Evolutionary conservation across 768 basidiomycete genomes (phyloP).

Genomic region (Suillus subaureus): DNA sequence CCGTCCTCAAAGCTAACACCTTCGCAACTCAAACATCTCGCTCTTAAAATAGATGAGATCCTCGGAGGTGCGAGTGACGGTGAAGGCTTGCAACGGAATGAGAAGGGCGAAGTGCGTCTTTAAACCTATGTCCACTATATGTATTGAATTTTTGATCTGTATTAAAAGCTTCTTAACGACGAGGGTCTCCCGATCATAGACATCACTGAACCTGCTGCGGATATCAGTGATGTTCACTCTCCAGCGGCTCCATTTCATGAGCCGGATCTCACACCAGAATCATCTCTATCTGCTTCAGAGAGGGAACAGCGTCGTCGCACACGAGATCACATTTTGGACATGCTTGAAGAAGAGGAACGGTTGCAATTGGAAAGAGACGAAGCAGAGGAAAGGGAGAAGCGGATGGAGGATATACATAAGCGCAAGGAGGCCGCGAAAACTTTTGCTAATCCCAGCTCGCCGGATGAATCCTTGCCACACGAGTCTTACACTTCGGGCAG

Average conservation of each 20-base stretch:
- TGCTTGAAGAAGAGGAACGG: conserved; percentile 72
- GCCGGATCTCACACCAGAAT: conserved; percentile 48
- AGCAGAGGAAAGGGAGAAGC: conserved; percentile 41
- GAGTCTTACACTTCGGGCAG: conserved; percentile 16
- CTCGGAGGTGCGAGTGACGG: conserved; percentile 45
- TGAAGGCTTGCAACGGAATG: conserved; percentile 43
- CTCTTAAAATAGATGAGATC: conserved; percentile 61
- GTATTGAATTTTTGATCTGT: conserved; percentile 23
- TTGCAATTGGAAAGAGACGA: conserved; percentile 44
- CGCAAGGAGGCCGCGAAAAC: conserved; percentile 53
- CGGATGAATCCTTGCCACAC: conserved; percentile 14
- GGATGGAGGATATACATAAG: conserved; percentile 50
- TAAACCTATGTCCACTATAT: conserved; percentile 8
- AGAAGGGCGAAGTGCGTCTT: conserved; percentile 64
- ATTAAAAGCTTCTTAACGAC: conserved; percentile 64
- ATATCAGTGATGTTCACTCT: conserved; percentile 21
- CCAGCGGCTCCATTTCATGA: conserved; percentile 37
- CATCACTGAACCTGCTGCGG: conserved; percentile 60
- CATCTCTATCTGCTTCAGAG: conserved; percentile 46
- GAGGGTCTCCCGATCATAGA: conserved; percentile 82
- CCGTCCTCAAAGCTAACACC: conserved; percentile 37
- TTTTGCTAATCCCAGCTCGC: conserved; percentile 51
- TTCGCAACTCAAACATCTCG: conserved; percentile 55
- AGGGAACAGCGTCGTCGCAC: conserved; percentile 56
- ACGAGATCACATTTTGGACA: conserved; percentile 64